Conservation (phyloP, 1,284 basidiomycete species). For the Apiotrichum mycotoxinovorans region DNA sequence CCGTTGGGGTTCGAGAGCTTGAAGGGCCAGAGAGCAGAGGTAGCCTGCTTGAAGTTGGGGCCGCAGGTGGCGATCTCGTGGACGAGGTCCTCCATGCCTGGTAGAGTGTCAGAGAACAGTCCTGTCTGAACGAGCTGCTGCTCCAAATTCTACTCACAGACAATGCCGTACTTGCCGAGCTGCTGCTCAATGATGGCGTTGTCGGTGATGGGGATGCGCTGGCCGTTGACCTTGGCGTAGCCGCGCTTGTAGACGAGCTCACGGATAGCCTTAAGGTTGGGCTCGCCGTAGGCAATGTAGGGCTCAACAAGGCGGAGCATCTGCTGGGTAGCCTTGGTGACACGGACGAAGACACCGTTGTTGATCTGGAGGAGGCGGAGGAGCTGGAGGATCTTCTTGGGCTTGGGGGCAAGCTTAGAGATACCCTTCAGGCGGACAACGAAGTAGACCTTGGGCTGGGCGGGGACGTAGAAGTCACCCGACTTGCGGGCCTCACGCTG, state of each 20-base stretch:
- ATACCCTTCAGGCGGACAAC: constrained; percentile 98
- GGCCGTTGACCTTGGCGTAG: constrained; percentile 97
- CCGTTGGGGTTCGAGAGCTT: constrained; percentile 99
- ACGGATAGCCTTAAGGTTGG: constrained; percentile 91
- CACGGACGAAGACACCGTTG: constrained; percentile 98
- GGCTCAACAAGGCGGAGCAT: constrained; percentile 98
- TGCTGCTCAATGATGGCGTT: constrained; percentile 88
- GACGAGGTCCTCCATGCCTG: constrained; percentile 84
- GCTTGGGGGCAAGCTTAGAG: constrained; percentile 99
- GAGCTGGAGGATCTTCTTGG: constrained; percentile 97
- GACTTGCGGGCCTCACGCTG: constrained; percentile 87
- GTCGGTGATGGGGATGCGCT: constrained; percentile 92
- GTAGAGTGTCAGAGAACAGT: not conserved
- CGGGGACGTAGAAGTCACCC: constrained; percentile 96
- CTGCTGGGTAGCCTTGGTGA: constrained; percentile 92
- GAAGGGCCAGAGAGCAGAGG: constrained; percentile 98
- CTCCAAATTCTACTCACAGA: constrained; percentile 59
- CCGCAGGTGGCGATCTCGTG: constrained; percentile 95
- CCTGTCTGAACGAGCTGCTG: too few relatives aligned
- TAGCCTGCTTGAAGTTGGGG: constrained; percentile 98
- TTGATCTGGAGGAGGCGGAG: constrained; percentile 99
- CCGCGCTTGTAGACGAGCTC: constrained; percentile 99
- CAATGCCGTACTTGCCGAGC: constrained; percentile 93
- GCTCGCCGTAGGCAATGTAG: constrained; percentile 91
- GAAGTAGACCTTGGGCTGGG: constrained; percentile 96